Base-by-base conservation (phyloP, 2,329 filamentous ascomycete genomes). In the Alternaria infectoria region DNA sequence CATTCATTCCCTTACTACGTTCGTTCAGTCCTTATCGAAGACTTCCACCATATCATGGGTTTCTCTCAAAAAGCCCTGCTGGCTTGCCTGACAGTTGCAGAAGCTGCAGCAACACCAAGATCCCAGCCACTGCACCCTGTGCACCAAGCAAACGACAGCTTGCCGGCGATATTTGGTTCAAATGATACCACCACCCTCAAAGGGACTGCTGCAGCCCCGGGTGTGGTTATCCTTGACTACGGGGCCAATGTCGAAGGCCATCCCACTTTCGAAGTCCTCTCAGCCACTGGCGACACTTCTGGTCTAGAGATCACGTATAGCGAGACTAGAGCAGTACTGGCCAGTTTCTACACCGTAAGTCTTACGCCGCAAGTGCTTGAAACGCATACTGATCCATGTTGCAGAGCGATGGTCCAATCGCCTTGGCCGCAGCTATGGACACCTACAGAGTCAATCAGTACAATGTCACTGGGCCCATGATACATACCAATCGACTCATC, bases 391-490 rank as follows among this genome's bases (percentile, higher is more conserved):
- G 13, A 51, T 58, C 17, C 11, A 36, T 9, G 0, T 43, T 23
- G 26, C 19, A 76, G 74, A 66, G 69, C 43, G 76, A 79, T 47
- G 79, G 78, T 0, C 79, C 79, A 9, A 57, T 81, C 10, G 65
- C 72, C 11, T 65, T 81, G 2, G 74, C 79, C 10, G 78, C 78
- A 11, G 75, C 79, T 5, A 79, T 81, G 77, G 77, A 81, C 49
- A 78, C 75, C 1, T 81, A 80, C 61, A 68, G 78, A 9, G 65
- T 80, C 4, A 80, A 77, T 36, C 68, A 64, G 6, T 80, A 80
- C 67, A 79, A 79, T 56, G 70, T 81, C 54, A 74, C 71, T 8
- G 58, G 57, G 5, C 46, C 65, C 5, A 66, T 58, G 0, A 45
- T 56, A n/a, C 65, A 76, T 23, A 72, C 66, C 0, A 80, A 79